Percentiles rank a stretch among this genome's conserved stretches.
These are phyloP conservation scores for Ascocoryne sarcoides DNA, from an alignment of 2,329 filamentous ascomycete species.

Conservation along the genomic window DNA sequence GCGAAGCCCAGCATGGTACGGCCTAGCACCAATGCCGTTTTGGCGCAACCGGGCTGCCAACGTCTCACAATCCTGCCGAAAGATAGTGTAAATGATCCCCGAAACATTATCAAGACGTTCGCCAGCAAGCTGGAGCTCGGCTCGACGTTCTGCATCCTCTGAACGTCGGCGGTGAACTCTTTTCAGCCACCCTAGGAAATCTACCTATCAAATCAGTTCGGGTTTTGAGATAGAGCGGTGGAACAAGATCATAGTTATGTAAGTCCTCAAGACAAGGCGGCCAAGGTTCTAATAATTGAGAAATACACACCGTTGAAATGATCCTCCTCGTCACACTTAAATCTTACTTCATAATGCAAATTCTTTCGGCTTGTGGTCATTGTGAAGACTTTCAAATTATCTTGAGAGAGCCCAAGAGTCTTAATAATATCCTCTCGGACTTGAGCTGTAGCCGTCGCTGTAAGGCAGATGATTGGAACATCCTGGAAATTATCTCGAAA, in stretches of 20 bases:
- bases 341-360: slow-evolving; percentile 83
- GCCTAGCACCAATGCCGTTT: slow-evolving; percentile 63
- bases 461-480: slow-evolving; percentile 87
- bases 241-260: too few relatives aligned
- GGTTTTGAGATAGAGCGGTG: too few relatives aligned
- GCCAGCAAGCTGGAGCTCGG: slow-evolving; percentile 45
- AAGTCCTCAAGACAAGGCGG: too few relatives aligned
- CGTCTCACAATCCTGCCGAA: slow-evolving; percentile 63
- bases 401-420: slow-evolving; percentile 58
- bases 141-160: slow-evolving; percentile 44
- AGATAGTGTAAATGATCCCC: slow-evolving; percentile 74
- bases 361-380: slow-evolving; percentile 81
- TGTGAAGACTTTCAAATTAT: slow-evolving; percentile 62
- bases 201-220: slow-evolving; percentile 25
- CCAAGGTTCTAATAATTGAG: too few relatives aligned
- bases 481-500: slow-evolving; percentile 74
- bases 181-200: slow-evolving; percentile 71
- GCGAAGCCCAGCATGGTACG: slow-evolving; percentile 63
- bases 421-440: slow-evolving; percentile 77
- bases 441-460: slow-evolving; percentile 76
- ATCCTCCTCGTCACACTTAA: slow-evolving; percentile 67
- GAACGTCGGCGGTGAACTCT: slow-evolving; percentile 61
- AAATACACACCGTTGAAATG: slow-evolving; percentile 39
- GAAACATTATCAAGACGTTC: slow-evolving; percentile 56
- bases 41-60: slow-evolving; percentile 56